Evolutionary conservation across 2,329 filamentous ascomycete species (phyloP).

Genomic region (Aspergillus luchuensis): DNA sequence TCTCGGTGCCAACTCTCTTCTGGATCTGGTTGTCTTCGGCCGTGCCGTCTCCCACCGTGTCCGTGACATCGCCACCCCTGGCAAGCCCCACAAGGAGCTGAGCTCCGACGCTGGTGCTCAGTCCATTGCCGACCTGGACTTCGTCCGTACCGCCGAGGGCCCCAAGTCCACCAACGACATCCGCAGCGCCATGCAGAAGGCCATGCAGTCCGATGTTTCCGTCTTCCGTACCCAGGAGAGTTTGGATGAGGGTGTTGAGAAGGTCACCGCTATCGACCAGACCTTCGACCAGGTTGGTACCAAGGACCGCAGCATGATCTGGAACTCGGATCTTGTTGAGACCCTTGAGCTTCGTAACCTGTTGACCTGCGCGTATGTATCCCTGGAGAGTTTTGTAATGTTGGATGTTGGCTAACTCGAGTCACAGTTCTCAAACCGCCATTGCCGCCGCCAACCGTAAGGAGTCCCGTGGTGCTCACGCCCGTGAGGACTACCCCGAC

Average conservation of each 20-base stretch:
- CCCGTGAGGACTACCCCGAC: slow-evolving; percentile 93
- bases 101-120: slow-evolving; percentile 84
- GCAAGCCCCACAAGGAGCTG: slow-evolving; percentile 75
- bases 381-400: background rate
- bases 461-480: slow-evolving; percentile 96
- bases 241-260: slow-evolving; percentile 88
- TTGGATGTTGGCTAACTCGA: slow-evolving; percentile 12
- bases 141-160: slow-evolving; percentile 79
- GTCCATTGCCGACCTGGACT: slow-evolving; percentile 82
- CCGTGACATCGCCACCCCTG: slow-evolving; percentile 88
- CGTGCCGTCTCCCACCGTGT: slow-evolving; percentile 97
- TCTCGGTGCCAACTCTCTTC: slow-evolving; percentile 94
- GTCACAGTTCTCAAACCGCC: slow-evolving; percentile 78
- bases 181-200: slow-evolving; percentile 91
- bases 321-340: slow-evolving; percentile 97
- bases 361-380: slow-evolving; percentile 88
- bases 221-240: slow-evolving; percentile 95
- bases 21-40: slow-evolving; percentile 96
- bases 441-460: slow-evolving; percentile 88
- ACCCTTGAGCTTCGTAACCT: slow-evolving; percentile 94
- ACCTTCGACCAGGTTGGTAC: slow-evolving; percentile 82
- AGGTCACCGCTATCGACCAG: slow-evolving; percentile 81
- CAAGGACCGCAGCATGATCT: slow-evolving; percentile 99
- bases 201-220: slow-evolving; percentile 95
- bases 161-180: slow-evolving; percentile 87